phyloP scores from a whole-genome alignment of 2,329 filamentous ascomycete species.

The Fusarium papillatum region DNA sequence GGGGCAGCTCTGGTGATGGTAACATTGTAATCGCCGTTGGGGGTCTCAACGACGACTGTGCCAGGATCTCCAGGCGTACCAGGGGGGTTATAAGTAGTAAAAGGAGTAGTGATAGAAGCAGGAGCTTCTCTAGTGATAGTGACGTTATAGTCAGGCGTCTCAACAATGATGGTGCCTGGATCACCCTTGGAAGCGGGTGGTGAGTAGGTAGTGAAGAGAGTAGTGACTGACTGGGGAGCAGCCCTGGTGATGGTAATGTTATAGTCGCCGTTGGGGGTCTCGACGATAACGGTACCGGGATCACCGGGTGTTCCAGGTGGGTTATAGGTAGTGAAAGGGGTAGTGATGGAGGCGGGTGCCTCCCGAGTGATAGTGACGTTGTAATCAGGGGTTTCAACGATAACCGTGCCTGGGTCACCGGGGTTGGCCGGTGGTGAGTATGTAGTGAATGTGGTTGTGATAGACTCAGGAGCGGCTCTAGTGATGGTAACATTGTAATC shows the following conservation, averaged over 20 bases:
- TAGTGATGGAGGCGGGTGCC: slow-evolving; percentile 21
- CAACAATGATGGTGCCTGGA: slow-evolving; percentile 24
- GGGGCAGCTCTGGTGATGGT: slow-evolving; percentile 11
- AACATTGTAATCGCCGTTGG: slow-evolving; percentile 20
- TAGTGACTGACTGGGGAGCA: slow-evolving; percentile 14
- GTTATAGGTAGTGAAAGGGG: slow-evolving; percentile 16
- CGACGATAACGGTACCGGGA: slow-evolving; percentile 24
- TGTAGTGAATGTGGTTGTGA: slow-evolving; percentile 29
- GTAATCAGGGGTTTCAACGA: slow-evolving; percentile 31
- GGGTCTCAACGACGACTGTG: slow-evolving; percentile 23
- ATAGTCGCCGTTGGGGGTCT: slow-evolving; percentile 25
- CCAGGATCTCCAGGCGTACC: slow-evolving; percentile 23
- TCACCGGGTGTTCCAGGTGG: slow-evolving; percentile 24
- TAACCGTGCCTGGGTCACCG: slow-evolving; percentile 31
- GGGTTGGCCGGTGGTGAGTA: slow-evolving; percentile 27
- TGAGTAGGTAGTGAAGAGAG: slow-evolving; percentile 14
- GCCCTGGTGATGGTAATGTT: slow-evolving; percentile 24
- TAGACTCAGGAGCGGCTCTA: slow-evolving; percentile 16
- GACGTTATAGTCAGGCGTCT: slow-evolving; percentile 30
- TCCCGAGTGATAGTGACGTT: slow-evolving; percentile 29
- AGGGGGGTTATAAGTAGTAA: slow-evolving; percentile 20
- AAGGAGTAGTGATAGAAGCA: slow-evolving; percentile 5
- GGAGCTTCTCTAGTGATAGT: slow-evolving; percentile 23
- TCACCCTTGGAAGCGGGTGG: slow-evolving; percentile 20
- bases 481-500: slow-evolving; percentile 34